These are phyloP conservation scores for Aspergillus sp. DNA, from an alignment of 2,329 filamentous ascomycete species.

Conservation along the genomic window DNA sequence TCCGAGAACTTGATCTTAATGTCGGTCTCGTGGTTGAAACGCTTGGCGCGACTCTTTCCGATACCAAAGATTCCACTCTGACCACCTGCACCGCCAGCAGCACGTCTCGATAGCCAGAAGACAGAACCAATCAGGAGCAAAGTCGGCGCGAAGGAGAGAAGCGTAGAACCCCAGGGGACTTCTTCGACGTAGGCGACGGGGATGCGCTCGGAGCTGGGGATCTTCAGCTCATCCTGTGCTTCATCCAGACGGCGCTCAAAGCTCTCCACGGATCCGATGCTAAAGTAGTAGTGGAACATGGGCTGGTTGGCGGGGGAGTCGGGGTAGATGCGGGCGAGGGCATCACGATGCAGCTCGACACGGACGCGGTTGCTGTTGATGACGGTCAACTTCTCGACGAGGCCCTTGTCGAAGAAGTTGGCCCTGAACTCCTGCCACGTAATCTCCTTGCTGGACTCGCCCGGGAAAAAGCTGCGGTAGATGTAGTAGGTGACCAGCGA, in stretches of 20 bases:
- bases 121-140: slow-evolving; percentile 81
- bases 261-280: slow-evolving; percentile 88
- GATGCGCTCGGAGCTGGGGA: slow-evolving; percentile 84
- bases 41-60: slow-evolving; percentile 91
- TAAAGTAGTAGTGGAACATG: slow-evolving; percentile 86
- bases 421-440: slow-evolving; percentile 96
- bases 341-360: slow-evolving; percentile 76
- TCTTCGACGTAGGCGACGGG: slow-evolving; percentile 85
- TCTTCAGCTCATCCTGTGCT: slow-evolving; percentile 82
- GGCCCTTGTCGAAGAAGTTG: slow-evolving; percentile 91
- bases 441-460: slow-evolving; percentile 72
- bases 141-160: slow-evolving; percentile 83
- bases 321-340: slow-evolving; percentile 69
- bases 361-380: slow-evolving; percentile 75
- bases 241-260: slow-evolving; percentile 88
- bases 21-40: slow-evolving; percentile 95
- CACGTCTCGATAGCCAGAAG: slow-evolving; percentile 74
- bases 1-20: slow-evolving; percentile 97
- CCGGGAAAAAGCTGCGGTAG: slow-evolving; percentile 64
- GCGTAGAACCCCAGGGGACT: slow-evolving; percentile 66
- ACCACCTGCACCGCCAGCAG: slow-evolving; percentile 64
- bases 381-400: slow-evolving; percentile 88
- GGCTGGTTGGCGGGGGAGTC: slow-evolving; percentile 68
- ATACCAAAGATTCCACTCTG: slow-evolving; percentile 88
- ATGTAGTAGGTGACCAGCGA: slow-evolving; percentile 62